Evolutionary conservation across 176 grass and related monocot genomes (phyloP).

Genomic region (Carex littledalei): DNA sequence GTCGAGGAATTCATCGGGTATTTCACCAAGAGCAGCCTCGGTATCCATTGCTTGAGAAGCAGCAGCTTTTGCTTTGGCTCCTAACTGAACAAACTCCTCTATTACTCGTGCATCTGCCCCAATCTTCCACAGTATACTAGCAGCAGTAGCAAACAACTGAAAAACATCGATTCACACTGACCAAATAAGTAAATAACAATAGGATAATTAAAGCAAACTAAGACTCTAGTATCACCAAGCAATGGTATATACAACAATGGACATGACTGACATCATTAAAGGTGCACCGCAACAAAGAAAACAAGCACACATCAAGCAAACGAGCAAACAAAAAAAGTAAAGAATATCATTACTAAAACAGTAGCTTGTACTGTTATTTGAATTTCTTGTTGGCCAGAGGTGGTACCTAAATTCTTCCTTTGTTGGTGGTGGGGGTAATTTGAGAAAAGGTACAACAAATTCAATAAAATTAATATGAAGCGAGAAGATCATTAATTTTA

Average conservation of each 20-base stretch:
- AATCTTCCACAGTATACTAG: constrained; percentile 89
- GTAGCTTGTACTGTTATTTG: neutral
- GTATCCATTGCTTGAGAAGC: constrained; percentile 93
- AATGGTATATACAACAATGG: neutral
- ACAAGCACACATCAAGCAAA: neutral
- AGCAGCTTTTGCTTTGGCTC: constrained; percentile 60
- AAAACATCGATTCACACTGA: constrained; percentile 21
- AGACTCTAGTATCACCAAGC: neutral
- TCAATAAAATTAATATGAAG: neutral
- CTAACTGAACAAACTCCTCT: constrained; percentile 76
- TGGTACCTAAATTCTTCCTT: neutral
- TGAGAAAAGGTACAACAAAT: neutral
- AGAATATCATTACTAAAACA: neutral
- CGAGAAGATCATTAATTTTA: neutral
- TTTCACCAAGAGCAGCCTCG: constrained; percentile 82
- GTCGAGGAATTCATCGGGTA: constrained; percentile 98
- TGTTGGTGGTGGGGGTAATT: neutral
- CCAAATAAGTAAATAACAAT: neutral
- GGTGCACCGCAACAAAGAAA: neutral
- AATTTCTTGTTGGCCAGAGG: neutral
- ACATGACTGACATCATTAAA: neutral
- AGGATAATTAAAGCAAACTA: neutral
- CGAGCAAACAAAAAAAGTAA: neutral
- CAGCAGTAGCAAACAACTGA: constrained; percentile 78
- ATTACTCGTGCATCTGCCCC: constrained; percentile 61